Conservation (phyloP, 2,329 filamentous ascomycete species). For the Aspergillus luchuensis region DNA sequence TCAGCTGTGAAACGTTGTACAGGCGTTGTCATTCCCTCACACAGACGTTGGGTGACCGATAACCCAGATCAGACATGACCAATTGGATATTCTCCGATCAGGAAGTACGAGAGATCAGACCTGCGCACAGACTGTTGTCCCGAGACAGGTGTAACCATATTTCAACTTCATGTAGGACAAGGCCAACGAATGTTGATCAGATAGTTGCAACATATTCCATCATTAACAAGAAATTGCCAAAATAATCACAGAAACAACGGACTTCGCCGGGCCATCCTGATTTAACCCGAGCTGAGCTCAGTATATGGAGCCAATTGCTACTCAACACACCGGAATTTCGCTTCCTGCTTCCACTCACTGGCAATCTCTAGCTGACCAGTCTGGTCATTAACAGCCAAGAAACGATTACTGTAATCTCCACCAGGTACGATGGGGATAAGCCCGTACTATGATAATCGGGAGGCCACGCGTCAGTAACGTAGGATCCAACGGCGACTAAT, state of each 20-base stretch:
- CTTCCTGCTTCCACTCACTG: background rate
- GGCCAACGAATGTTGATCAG: background rate
- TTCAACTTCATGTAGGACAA: background rate
- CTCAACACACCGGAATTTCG: slow-evolving; percentile 10
- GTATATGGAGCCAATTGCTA: background rate
- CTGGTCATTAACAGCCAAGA: slow-evolving; percentile 4
- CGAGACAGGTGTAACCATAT: background rate
- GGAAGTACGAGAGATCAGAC: background rate
- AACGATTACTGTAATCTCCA: slow-evolving; percentile 8
- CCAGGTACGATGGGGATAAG: slow-evolving; percentile 5
- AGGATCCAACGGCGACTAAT: background rate
- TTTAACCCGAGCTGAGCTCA: background rate
- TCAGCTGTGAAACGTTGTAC: background rate
- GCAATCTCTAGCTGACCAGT: background rate
- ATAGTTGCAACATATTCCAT: background rate
- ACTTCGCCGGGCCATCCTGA: background rate
- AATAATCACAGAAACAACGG: background rate
- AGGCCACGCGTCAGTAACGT: background rate
- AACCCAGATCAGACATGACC: background rate
- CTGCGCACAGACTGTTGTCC: background rate
- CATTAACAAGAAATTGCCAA: background rate
- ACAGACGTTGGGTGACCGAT: background rate
- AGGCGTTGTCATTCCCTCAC: background rate
- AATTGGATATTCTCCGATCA: background rate
- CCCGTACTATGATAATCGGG: slow-evolving; percentile 3